These are phyloP conservation scores for Chernovozyma aurita DNA, from an alignment of 1,139 yeast species.

Conservation along the genomic window DNA sequence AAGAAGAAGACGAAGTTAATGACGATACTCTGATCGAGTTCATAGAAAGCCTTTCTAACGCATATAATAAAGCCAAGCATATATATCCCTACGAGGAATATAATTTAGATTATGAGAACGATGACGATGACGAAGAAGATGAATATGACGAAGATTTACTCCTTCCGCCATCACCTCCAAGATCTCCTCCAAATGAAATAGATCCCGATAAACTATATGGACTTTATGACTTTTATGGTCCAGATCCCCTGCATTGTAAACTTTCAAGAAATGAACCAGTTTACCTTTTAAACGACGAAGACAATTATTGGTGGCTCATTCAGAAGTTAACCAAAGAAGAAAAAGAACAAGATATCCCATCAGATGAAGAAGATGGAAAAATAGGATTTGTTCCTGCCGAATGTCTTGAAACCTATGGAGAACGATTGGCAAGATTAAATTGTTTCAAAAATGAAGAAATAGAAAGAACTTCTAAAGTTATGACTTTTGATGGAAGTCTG, in stretches of 20 bases:
- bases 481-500: slow-evolving; percentile 2
- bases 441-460: slow-evolving; percentile 88
- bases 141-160: slow-evolving; percentile 14
- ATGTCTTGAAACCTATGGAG: slow-evolving; percentile 86
- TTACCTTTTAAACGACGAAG: slow-evolving; percentile 76
- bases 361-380: slow-evolving; percentile 46
- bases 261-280: slow-evolving; percentile 81
- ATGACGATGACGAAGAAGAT: slow-evolving; percentile 11
- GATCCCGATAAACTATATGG: slow-evolving; percentile 87
- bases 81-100: not conserved
- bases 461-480: slow-evolving; percentile 28
- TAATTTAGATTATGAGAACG: slow-evolving; percentile 7
- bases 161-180: slow-evolving; percentile 55
- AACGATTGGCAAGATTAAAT: slow-evolving; percentile 84
- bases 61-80: not conserved
- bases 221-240: slow-evolving; percentile 80
- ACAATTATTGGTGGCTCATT: slow-evolving; percentile 96
- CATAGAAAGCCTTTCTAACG: not conserved
- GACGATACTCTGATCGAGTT: slow-evolving; percentile 1
- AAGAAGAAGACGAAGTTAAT: slow-evolving; percentile 1
- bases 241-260: slow-evolving; percentile 90
- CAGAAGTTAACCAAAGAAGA: slow-evolving; percentile 50
- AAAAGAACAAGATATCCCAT: slow-evolving; percentile 10
- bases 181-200: slow-evolving; percentile 77
- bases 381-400: slow-evolving; percentile 97